Evolutionary conservation across 371 early-diverging fungal species (phyloP).

Genomic region (Haplosporangium sp.): DNA sequence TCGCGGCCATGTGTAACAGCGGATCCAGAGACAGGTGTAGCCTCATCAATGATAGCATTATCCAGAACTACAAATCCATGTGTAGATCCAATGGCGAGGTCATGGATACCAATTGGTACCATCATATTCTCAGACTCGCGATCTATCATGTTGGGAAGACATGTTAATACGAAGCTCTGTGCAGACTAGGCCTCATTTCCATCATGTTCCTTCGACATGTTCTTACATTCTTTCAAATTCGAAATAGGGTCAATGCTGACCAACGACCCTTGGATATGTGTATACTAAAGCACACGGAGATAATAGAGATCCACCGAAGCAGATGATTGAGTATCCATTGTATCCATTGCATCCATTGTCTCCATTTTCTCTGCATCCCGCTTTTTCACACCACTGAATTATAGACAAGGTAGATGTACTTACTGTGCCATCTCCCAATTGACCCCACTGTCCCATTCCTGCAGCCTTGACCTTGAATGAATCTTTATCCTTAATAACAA

Average conservation of each 20-base stretch:
- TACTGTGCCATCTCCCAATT: conserved; percentile 55
- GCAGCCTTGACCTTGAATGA: conserved; percentile 45
- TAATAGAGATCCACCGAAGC: neutral
- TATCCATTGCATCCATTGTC: neutral
- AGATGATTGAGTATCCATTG: neutral
- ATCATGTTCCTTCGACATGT: neutral
- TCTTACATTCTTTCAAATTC: conserved; percentile 54
- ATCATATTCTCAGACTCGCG: conserved; percentile 43
- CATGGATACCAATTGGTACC: conserved; percentile 50
- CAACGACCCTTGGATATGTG: conserved; percentile 51
- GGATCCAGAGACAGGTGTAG: neutral
- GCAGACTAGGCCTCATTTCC: neutral
- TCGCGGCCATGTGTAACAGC: conserved; percentile 46
- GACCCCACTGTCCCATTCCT: conserved; percentile 60
- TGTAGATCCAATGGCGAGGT: conserved; percentile 49
- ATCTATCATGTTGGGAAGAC: conserved; percentile 11
- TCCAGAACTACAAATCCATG: conserved; percentile 56
- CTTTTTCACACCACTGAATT: neutral
- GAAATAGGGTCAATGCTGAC: conserved; percentile 48
- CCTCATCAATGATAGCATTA: conserved; percentile 40
- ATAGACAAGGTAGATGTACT: neutral
- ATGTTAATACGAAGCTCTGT: conserved; percentile 3
- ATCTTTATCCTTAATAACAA: conserved; percentile 42
- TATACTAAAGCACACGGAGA: conserved; percentile 12
- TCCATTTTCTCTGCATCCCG: neutral